Conservation (phyloP, 2,329 filamentous ascomycete genomes). For the Penicillium sp. region DNA sequence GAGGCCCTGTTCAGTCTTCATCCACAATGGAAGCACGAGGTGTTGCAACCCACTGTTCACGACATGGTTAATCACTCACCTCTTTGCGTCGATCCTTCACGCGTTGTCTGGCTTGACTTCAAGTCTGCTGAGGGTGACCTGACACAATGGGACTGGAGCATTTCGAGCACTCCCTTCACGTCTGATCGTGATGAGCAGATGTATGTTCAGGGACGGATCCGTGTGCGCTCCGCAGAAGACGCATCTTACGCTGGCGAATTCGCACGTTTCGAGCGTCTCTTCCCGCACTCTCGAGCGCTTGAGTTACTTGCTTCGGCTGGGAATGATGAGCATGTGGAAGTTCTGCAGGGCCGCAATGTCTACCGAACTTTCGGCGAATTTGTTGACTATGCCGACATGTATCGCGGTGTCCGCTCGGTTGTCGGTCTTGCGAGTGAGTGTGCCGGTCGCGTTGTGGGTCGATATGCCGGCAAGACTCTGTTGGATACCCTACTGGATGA, state of each 20-base stretch:
- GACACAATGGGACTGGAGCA: conserved; percentile 38
- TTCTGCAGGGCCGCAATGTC: conserved; percentile 24
- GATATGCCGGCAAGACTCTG: conserved; percentile 30
- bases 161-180: conserved; percentile 24
- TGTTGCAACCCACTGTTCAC: conserved; percentile 37
- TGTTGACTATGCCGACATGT: conserved; percentile 26
- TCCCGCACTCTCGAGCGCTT: conserved; percentile 38
- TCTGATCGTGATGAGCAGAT: conserved; percentile 13
- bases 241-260: conserved; percentile 33
- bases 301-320: conserved; percentile 17
- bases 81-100: conserved; percentile 41
- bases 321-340: conserved; percentile 20
- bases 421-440: conserved; percentile 29
- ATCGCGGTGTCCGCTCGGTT: conserved; percentile 27
- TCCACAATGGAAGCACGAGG: conserved; percentile 27
- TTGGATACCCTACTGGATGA: conserved; percentile 38
- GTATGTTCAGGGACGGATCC: conserved; percentile 38
- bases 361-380: conserved; percentile 30
- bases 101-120: conserved; percentile 39
- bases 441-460: conserved; percentile 30
- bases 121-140: conserved; percentile 20
- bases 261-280: conserved; percentile 41
- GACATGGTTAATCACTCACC: conserved; percentile 42
- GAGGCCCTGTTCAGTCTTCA: conserved; percentile 42
- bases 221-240: conserved; percentile 30